A percentile compares a stretch with the other conserved stretches of the same genome.
phyloP scores from a whole-genome alignment of 768 basidiomycete species.

The Lentinula raphanica region DNA sequence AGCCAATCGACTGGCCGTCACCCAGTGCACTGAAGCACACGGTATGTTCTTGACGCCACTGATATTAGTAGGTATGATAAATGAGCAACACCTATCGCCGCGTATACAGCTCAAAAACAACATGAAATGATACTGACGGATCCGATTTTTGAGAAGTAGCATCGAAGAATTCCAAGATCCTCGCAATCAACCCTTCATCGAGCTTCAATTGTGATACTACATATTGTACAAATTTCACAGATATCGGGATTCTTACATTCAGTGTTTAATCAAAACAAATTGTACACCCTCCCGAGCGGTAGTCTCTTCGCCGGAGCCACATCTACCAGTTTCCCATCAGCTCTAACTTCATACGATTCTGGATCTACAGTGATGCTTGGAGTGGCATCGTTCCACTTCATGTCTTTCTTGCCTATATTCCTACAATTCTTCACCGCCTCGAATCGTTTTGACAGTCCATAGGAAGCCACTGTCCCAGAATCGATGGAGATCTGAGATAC shows the following conservation, averaged over 20 bases:
- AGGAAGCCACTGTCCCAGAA: slow-evolving; percentile 53
- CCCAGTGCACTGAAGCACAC: no score
- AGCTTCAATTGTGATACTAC: no score
- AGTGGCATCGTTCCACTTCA: slow-evolving; percentile 86
- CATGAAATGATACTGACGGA: no score
- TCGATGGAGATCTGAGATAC: slow-evolving; percentile 72
- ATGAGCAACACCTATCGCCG: no score
- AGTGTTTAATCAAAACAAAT: slow-evolving; percentile 58
- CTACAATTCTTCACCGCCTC: slow-evolving; percentile 78
- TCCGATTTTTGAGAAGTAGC: no score
- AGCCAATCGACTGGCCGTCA: no score
- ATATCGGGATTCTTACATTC: not conserved
- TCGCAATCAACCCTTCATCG: no score
- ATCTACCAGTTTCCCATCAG: slow-evolving; percentile 74
- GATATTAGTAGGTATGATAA: no score
- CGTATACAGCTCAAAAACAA: no score
- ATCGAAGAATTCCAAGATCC: no score
- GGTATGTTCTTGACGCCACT: no score
- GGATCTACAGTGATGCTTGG: slow-evolving; percentile 90
- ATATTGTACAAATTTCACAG: no score
- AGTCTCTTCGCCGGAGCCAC: slow-evolving; percentile 67
- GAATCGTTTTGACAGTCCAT: slow-evolving; percentile 64
- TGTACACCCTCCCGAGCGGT: slow-evolving; percentile 70
- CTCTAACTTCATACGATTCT: slow-evolving; percentile 83
- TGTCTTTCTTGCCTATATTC: slow-evolving; percentile 73